These are phyloP conservation scores for Heterobasidion irregulare DNA, from an alignment of 1,284 basidiomycete species.

Conservation along the genomic window DNA sequence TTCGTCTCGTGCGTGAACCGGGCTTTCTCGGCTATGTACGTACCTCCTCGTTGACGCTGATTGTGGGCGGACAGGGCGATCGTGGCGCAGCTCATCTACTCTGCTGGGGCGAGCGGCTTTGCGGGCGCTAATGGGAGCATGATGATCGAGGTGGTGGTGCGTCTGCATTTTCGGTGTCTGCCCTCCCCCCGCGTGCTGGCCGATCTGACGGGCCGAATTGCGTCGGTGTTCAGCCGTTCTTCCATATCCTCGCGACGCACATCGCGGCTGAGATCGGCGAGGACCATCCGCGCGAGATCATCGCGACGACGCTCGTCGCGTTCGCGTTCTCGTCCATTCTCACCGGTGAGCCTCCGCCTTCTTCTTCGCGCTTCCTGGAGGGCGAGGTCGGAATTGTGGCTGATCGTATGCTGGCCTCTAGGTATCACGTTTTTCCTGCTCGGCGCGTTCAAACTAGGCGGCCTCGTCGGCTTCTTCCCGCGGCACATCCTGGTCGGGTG, in stretches of 20 bases:
- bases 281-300: conserved; percentile 61
- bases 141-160: conserved; percentile 96
- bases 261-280: conserved; percentile 74
- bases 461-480: conserved; percentile 93
- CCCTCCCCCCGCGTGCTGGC: not conserved
- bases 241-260: conserved; percentile 81
- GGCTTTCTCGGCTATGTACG: too few species aligned
- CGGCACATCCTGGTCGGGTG: conserved; percentile 93
- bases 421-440: conserved; percentile 81
- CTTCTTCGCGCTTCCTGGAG: not conserved
- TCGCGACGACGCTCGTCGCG: conserved; percentile 88
- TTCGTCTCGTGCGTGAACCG: conserved; percentile 61
- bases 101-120: conserved; percentile 84
- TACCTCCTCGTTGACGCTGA: not conserved
- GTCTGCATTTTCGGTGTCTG: conserved; percentile 21
- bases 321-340: conserved; percentile 88
- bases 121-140: conserved; percentile 89
- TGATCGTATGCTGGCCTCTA: conserved; percentile 16
- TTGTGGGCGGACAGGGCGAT: conserved; percentile 36
- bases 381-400: not conserved
- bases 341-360: conserved; percentile 51
- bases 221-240: conserved; percentile 65
- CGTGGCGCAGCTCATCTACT: conserved; percentile 81
- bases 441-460: conserved; percentile 80
- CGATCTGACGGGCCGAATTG: not conserved